phyloP scores from a whole-genome alignment of 176 grass and related monocot genomes.

The Zea luxurians region DNA sequence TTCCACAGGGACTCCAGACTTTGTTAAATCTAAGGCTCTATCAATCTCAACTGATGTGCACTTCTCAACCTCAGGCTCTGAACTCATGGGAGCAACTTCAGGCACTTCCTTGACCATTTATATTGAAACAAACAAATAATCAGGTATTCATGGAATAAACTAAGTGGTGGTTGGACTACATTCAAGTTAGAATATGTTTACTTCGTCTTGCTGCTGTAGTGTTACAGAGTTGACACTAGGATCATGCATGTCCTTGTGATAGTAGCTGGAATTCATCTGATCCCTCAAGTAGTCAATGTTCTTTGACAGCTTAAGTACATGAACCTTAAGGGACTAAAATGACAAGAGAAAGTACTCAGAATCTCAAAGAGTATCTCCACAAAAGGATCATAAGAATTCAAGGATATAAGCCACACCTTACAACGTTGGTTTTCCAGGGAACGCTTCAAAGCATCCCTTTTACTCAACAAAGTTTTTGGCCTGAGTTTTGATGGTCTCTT shows the following conservation, averaged over 20 bases:
- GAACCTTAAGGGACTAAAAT: constrained; percentile 88
- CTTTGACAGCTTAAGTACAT: constrained; percentile 77
- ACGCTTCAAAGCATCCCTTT: constrained; percentile 75
- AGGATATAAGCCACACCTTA: constrained; percentile 52
- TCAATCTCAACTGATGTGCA: constrained; percentile 26
- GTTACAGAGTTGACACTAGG: constrained; percentile 26
- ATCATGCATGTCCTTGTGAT: constrained; percentile 7
- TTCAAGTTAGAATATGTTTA: constrained; percentile 37
- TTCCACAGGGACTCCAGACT: constrained; percentile 34
- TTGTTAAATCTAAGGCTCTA: constrained; percentile 27
- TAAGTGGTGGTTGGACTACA: constrained; percentile 6
- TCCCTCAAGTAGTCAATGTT: constrained; percentile 70
- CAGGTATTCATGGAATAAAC: constrained; percentile 27
- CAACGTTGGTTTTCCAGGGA: constrained; percentile 73
- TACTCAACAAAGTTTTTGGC: constrained; percentile 72
- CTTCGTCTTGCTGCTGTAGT: constrained; percentile 39
- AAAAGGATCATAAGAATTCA: constrained; percentile 18
- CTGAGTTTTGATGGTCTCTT: constrained; percentile 69
- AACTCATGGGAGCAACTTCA: constrained; percentile 48
- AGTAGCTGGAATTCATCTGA: constrained; percentile 41
- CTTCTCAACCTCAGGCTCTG: constrained; percentile 21
- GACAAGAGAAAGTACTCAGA: constrained; percentile 33
- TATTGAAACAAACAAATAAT: constrained; percentile 43
- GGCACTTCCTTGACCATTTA: constrained; percentile 72
- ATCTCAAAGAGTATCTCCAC: constrained; percentile 8